Base-by-base conservation (phyloP, 2,329 filamentous ascomycete species). In the Trichoderma hamatum region DNA sequence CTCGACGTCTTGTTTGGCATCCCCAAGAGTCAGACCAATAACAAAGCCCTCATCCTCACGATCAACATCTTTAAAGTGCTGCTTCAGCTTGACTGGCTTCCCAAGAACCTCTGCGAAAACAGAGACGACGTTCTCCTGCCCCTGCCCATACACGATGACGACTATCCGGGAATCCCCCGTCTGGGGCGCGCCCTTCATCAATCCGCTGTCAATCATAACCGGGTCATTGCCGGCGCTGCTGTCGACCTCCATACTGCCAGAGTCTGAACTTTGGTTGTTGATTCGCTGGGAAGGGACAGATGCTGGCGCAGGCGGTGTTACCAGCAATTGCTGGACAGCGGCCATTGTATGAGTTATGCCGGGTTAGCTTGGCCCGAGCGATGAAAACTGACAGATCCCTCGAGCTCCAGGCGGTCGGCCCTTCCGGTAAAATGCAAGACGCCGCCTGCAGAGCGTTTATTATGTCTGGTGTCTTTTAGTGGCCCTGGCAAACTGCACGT, bases 51-150 rank as follows among this genome's bases (percentile, higher is more conserved):
- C 81, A 74, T 91, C 85, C 63, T 86, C 81, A 62, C 80, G 74
- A 72, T 82, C 82, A 73, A 89, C 82, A 56, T 86, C 80, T 70
- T 83, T 80, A 78, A 91, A 84, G 67, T 84, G 81, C 36, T 82
- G 78, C 65, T 87, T 86, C 54, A 90, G 82, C 70, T 85, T 86
- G 80, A 87, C 90, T 24, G 90, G 86, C 77, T 94, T 92, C 16
- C 93, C 92, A 52, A 96, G 81, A 9, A 95, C 90, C 74, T 95
- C 91, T 30, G 92, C 92, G 73, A 94, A 91, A 39, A 92, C 82
- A 26, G 88, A 87, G 32, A 94, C 88, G 71, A 96, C 92, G 51
- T 86, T 85, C 70, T 94, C 90, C 77, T 95, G 91, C 21, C 88
- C 90, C 26, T 83, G 83, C 13, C 90, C 89, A 78, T 90, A 93